phyloP scores from a whole-genome alignment of 225 moss, liverwort and hornwort genomes.

The Thuidium tamariscinum region DNA sequence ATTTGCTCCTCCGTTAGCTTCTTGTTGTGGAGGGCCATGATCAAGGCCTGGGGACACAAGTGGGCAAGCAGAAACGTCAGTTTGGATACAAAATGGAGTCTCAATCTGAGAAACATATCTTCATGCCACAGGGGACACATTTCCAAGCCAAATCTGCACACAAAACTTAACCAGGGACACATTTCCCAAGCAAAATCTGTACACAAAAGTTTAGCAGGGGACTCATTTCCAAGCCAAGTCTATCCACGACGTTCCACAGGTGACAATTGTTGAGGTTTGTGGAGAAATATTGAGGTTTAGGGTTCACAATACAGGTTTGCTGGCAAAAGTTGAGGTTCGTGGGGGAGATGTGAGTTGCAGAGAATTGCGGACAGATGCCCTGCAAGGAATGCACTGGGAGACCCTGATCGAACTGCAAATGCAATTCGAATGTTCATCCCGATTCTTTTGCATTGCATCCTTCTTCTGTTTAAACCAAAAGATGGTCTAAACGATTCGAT shows the following conservation, averaged over 20 bases:
- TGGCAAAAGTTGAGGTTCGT: no score
- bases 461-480: background rate
- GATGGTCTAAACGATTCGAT: background rate
- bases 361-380: background rate
- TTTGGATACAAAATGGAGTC: background rate
- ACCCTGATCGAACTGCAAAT: background rate
- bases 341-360: no score
- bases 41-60: slow-evolving; percentile 25
- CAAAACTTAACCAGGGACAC: no score
- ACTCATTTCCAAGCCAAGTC: background rate
- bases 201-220: background rate
- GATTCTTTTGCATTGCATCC: no score
- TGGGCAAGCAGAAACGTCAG: background rate
- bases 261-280: background rate
- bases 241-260: background rate
- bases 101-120: no score
- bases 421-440: background rate
- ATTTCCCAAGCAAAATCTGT: no score
- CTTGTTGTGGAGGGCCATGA: slow-evolving; percentile 63
- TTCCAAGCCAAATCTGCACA: background rate
- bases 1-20: slow-evolving; percentile 64
- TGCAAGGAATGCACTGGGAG: background rate
- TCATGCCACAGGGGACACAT: background rate
- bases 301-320: no score
- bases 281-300: background rate